Percentiles rank a stretch among this genome's conserved stretches.
Evolutionary conservation across 1,284 basidiomycete species (phyloP).

Genomic region (Hymenochaete sp.): DNA sequence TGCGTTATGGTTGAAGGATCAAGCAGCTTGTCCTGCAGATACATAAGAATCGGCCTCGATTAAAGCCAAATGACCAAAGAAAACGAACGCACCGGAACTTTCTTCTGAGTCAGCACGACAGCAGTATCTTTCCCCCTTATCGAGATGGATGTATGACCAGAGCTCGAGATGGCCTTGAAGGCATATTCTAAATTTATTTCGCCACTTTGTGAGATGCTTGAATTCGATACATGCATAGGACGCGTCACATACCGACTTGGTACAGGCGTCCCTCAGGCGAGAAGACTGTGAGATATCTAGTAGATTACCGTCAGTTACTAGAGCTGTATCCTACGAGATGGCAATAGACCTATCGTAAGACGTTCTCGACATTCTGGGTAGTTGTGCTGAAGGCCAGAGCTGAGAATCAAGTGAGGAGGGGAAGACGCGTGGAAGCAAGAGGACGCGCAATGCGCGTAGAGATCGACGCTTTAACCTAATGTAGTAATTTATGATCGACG

Average conservation of each 20-base stretch:
- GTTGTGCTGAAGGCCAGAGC: conserved; percentile 13
- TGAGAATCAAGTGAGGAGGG: neutral
- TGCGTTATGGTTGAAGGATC: conserved; percentile 94
- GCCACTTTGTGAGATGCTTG: conserved; percentile 11
- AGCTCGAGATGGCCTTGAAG: conserved; percentile 98
- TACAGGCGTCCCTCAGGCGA: conserved; percentile 91
- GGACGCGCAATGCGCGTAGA: conserved; percentile 45
- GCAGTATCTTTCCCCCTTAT: conserved; percentile 91
- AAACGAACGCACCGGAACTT: conserved; percentile 80
- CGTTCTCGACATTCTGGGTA: conserved; percentile 64
- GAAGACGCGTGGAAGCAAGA: neutral
- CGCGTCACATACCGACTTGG: conserved; percentile 84
- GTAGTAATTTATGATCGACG: too few species aligned
- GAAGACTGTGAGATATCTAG: conserved; percentile 85
- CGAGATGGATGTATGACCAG: conserved; percentile 89
- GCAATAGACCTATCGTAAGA: conserved; percentile 62
- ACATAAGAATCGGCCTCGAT: neutral
- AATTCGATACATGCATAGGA: neutral
- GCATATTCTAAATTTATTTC: conserved; percentile 73
- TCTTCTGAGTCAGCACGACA: conserved; percentile 96
- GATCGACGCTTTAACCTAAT: neutral
- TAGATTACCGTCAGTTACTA: neutral
- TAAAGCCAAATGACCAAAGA: neutral
- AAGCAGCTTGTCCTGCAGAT: conserved; percentile 88
- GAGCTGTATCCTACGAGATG: neutral